Conservation (phyloP, 176 grass and related monocot species). For the Typha latifolia region DNA sequence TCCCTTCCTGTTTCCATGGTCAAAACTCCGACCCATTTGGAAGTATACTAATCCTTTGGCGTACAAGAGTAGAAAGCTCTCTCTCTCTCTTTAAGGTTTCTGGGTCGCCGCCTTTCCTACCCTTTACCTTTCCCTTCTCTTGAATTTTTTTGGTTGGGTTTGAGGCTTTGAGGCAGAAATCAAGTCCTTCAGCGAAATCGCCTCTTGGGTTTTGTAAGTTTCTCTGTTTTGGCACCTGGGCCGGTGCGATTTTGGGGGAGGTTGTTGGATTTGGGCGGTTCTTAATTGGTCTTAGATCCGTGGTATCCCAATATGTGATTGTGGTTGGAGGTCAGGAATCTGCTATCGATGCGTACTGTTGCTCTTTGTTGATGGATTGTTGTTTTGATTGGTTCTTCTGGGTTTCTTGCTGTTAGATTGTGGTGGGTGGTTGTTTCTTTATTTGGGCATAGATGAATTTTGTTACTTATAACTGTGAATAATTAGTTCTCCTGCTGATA, state of each 20-base stretch:
- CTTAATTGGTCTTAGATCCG: slow-evolving; percentile 16
- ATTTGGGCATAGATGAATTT: background rate
- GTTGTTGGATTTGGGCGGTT: slow-evolving; percentile 4
- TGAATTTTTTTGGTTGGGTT: background rate
- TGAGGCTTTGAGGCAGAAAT: slow-evolving; percentile 12
- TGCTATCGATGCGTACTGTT: background rate
- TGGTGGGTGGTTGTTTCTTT: background rate
- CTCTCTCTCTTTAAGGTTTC: slow-evolving; percentile 12
- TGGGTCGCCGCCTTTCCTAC: slow-evolving; percentile 4
- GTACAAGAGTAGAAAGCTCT: background rate
- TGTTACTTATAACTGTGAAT: background rate
- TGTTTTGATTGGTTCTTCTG: background rate
- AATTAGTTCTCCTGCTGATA: background rate
- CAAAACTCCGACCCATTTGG: background rate
- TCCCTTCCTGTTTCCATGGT: slow-evolving; percentile 12
- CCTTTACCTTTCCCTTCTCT: background rate
- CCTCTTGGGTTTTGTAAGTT: slow-evolving; percentile 11
- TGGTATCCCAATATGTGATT: background rate
- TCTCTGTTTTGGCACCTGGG: slow-evolving; percentile 6
- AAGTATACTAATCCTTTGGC: background rate
- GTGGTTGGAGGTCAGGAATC: slow-evolving; percentile 1
- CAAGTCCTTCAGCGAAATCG: slow-evolving; percentile 1
- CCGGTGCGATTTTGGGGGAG: slow-evolving; percentile 23
- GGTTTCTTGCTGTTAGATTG: background rate
- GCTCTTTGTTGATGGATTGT: background rate